phyloP scores from a whole-genome alignment of 768 basidiomycete genomes.

The Rhodotorula kratochvilovae region DNA sequence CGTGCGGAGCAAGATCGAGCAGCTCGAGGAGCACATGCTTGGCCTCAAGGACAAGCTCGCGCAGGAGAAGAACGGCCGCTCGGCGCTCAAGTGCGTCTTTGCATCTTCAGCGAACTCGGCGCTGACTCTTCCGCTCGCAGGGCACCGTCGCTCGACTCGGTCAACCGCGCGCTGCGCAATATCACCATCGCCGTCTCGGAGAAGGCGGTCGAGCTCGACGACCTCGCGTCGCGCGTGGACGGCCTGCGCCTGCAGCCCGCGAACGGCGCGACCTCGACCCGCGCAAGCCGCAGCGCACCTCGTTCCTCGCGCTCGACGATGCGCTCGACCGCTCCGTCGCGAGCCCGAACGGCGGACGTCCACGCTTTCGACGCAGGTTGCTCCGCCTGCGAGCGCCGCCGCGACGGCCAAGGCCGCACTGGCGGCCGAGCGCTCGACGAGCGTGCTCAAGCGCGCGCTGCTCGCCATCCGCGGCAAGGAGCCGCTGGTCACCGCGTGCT shows the following conservation, averaged over 20 bases:
- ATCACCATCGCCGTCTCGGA: slow-evolving; percentile 56
- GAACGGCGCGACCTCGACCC: not conserved
- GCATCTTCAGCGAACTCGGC: not conserved
- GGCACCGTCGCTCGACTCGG: slow-evolving; percentile 75
- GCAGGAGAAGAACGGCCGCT: slow-evolving; percentile 48
- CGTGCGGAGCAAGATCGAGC: slow-evolving; percentile 68
- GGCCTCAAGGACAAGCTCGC: slow-evolving; percentile 65
- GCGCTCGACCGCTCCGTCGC: not conserved
- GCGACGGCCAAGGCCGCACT: slow-evolving; percentile 68
- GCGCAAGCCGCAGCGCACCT: not conserved
- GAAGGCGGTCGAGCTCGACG: slow-evolving; percentile 46
- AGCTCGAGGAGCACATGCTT: slow-evolving; percentile 70
- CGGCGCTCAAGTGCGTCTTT: slow-evolving; percentile 32
- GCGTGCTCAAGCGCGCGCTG: slow-evolving; percentile 65
- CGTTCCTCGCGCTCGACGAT: not conserved
- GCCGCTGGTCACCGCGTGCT: slow-evolving; percentile 54
- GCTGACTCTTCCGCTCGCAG: slow-evolving; percentile 49
- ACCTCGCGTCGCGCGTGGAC: slow-evolving; percentile 44
- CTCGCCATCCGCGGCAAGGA: slow-evolving; percentile 56
- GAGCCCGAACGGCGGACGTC: slow-evolving; percentile 1
- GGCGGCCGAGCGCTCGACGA: slow-evolving; percentile 70
- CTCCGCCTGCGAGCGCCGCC: not conserved
- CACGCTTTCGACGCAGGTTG: slow-evolving; percentile 20
- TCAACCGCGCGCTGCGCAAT: slow-evolving; percentile 78
- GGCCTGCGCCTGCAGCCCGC: slow-evolving; percentile 31